Conservation (phyloP, 306 rosid species). For the Inga leiocalycina region DNA sequence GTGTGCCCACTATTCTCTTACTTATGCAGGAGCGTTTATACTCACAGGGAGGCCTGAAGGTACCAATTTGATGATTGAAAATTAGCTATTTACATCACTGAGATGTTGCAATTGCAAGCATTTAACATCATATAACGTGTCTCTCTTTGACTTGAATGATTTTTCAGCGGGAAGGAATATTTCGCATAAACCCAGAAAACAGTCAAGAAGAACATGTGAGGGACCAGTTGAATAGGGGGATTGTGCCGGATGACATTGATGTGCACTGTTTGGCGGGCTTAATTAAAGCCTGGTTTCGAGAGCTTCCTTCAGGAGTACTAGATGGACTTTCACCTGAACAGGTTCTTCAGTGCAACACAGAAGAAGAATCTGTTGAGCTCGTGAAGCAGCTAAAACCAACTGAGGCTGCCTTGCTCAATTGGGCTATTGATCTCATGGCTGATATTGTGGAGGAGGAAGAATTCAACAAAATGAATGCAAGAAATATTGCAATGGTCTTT, state of each 20-base stretch:
- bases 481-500: slow-evolving; percentile 98
- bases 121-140: slow-evolving; percentile 3
- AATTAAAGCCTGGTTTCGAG: slow-evolving; percentile 97
- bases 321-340: slow-evolving; percentile 96
- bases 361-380: slow-evolving; percentile 82
- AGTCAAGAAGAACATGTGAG: slow-evolving; percentile 85
- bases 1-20: slow-evolving; percentile 86
- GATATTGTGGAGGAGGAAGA: slow-evolving; percentile 97
- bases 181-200: slow-evolving; percentile 90
- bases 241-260: slow-evolving; percentile 84
- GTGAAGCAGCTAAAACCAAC: slow-evolving; percentile 81
- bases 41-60: slow-evolving; percentile 86
- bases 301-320: slow-evolving; percentile 91
- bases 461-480: slow-evolving; percentile 87
- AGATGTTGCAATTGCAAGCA: not conserved
- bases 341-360: slow-evolving; percentile 87
- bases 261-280: slow-evolving; percentile 92
- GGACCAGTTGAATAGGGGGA: slow-evolving; percentile 80
- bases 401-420: slow-evolving; percentile 72
- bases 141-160: slow-evolving; percentile 17
- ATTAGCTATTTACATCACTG: not conserved
- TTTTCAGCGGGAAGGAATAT: slow-evolving; percentile 86
- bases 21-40: slow-evolving; percentile 95
- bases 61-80: slow-evolving; percentile 19
- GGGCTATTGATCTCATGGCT: slow-evolving; percentile 96